A percentile compares a stretch with the other conserved stretches of the same genome.
These are phyloP conservation scores for Pythium aristosporum DNA, from an alignment of 352 stramenopile genomes.

Conservation along the genomic window DNA sequence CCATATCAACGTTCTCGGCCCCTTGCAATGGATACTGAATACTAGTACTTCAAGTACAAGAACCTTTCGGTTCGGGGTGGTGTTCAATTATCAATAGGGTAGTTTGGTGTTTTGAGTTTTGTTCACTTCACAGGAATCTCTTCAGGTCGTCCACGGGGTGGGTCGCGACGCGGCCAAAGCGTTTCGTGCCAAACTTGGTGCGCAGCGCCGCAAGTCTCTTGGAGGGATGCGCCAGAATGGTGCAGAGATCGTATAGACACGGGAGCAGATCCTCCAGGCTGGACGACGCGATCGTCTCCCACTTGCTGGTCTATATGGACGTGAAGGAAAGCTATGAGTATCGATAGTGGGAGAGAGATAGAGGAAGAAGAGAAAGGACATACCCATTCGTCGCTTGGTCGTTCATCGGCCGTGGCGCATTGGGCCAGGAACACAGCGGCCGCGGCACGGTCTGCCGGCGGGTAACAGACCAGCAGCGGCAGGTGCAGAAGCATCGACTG, in stretches of 20 bases:
- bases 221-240: constrained; percentile 12
- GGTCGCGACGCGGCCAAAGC: constrained; percentile 20
- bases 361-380: not conserved
- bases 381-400: constrained; percentile 19
- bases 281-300: not conserved
- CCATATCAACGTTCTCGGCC: too few relatives aligned
- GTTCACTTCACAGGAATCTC: constrained; percentile 11
- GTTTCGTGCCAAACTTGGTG: constrained; percentile 25
- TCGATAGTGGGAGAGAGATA: not conserved
- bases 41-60: not conserved
- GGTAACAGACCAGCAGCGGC: constrained; percentile 43
- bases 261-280: constrained; percentile 8
- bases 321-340: not conserved
- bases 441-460: constrained; percentile 48
- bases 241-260: constrained; percentile 20
- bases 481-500: constrained; percentile 64
- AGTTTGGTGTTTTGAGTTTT: too few relatives aligned
- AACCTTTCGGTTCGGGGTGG: not conserved
- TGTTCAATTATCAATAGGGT: not conserved
- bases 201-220: constrained; percentile 15
- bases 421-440: constrained; percentile 46
- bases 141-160: constrained; percentile 9
- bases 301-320: constrained; percentile 8
- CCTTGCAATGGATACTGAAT: too few relatives aligned
- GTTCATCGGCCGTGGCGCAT: constrained; percentile 6